A percentile compares a stretch with the other conserved stretches of the same genome.
phyloP scores from a whole-genome alignment of 805 yeast genomes.

The Myxozyma monticola region DNA sequence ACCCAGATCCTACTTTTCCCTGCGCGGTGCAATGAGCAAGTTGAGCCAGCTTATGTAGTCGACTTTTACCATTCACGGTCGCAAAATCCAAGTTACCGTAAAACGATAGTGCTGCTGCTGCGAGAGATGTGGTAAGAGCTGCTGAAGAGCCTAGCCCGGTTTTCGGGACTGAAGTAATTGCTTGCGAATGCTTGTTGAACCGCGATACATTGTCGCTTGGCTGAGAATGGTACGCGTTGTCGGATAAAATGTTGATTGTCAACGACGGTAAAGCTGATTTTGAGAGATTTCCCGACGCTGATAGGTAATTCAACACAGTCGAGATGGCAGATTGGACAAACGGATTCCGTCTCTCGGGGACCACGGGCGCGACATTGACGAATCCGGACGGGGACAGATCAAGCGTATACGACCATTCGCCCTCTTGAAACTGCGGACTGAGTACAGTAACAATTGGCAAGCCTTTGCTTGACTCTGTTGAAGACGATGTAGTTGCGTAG shows the following conservation, averaged over 20 bases:
- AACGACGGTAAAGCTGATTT: conserved; percentile 32
- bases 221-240: conserved; percentile 86
- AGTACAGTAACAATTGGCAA: conserved; percentile 45
- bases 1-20: conserved; percentile 93
- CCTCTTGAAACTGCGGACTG: conserved; percentile 77
- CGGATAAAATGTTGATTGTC: conserved; percentile 70
- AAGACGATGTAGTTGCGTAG: conserved; percentile 60
- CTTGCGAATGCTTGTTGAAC: conserved; percentile 60
- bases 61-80: conserved; percentile 1
- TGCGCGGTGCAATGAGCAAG: conserved; percentile 92
- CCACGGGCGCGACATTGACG: conserved; percentile 34
- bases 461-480: conserved; percentile 11
- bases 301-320: conserved; percentile 56
- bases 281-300: conserved; percentile 37
- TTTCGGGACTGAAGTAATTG: conserved; percentile 76
- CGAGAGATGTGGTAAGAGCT: conserved; percentile 78
- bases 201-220: conserved; percentile 33
- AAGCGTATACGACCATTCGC: conserved; percentile 63
- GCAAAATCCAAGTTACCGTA: conserved; percentile 42
- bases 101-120: conserved; percentile 63
- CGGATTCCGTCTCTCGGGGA: conserved; percentile 52
- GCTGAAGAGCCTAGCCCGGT: conserved; percentile 98
- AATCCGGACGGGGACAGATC: conserved; percentile 29
- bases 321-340: conserved; percentile 66
- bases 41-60: conserved; percentile 84